Conservation (phyloP, 2,329 filamentous ascomycete species). For the Apiospora saccharicola region DNA sequence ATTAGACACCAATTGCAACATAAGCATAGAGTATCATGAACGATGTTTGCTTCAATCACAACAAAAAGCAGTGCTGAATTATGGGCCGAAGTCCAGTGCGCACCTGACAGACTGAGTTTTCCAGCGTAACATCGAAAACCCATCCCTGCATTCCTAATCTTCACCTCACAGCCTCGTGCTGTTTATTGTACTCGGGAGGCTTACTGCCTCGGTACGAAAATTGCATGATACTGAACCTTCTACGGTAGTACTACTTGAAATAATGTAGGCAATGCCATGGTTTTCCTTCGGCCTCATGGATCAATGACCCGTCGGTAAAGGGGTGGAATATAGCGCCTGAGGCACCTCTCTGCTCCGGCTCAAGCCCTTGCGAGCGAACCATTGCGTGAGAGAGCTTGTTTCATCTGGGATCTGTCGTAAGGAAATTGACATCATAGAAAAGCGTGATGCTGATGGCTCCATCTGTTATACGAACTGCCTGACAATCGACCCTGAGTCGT, state of each 20-base stretch:
- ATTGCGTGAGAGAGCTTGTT: slow-evolving; percentile 67
- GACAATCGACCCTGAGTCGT: slow-evolving; percentile 70
- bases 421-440: slow-evolving; percentile 82
- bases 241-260: not conserved
- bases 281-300: slow-evolving; percentile 90
- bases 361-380: slow-evolving; percentile 74
- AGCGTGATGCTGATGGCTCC: slow-evolving; percentile 78
- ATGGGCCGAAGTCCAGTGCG: not conserved
- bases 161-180: not conserved
- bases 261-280: slow-evolving; percentile 79
- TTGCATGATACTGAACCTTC: slow-evolving; percentile 9
- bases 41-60: not conserved
- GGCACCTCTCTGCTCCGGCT: slow-evolving; percentile 60
- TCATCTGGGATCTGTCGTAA: slow-evolving; percentile 95
- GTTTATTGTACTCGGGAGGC: not conserved
- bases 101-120: not conserved
- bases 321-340: slow-evolving; percentile 85
- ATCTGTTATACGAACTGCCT: slow-evolving; percentile 82
- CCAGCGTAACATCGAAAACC: not conserved
- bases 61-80: not conserved
- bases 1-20: not conserved
- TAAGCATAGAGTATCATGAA: not conserved
- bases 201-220: not conserved
- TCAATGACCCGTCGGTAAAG: slow-evolving; percentile 87
- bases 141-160: not conserved